These are phyloP conservation scores for Oryza longistaminata DNA, from an alignment of 176 grass and related monocot genomes.

Conservation along the genomic window DNA sequence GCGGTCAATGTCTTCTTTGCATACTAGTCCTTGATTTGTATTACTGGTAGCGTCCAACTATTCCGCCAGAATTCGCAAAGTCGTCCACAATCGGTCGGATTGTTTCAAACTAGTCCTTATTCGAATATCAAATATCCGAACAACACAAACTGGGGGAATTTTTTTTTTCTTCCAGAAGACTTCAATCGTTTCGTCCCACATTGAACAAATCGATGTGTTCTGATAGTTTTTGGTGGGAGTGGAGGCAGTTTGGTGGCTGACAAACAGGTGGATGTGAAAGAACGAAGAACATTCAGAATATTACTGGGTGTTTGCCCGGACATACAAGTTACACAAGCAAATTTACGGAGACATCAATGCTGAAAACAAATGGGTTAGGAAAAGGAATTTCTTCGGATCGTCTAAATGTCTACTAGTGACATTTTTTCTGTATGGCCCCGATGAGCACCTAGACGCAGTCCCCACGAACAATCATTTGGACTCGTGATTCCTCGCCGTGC, in stretches of 20 bases:
- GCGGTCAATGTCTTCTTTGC: too few species aligned
- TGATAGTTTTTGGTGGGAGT: neutral
- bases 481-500: slow-evolving; percentile 38
- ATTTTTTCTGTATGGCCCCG: neutral
- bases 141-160: too few species aligned
- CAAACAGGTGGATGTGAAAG: slow-evolving; percentile 40
- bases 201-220: neutral
- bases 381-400: slow-evolving; percentile 38
- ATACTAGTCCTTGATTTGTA: too few species aligned
- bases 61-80: too few species aligned
- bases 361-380: slow-evolving; percentile 66
- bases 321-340: slow-evolving; percentile 31
- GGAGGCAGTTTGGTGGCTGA: neutral
- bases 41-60: too few species aligned
- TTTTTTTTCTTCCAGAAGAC: too few species aligned
- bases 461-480: slow-evolving; percentile 36
- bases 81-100: too few species aligned
- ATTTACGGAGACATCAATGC: slow-evolving; percentile 34
- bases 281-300: slow-evolving; percentile 45
- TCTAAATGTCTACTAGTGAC: slow-evolving; percentile 42
- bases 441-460: neutral
- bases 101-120: too few species aligned
- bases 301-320: slow-evolving; percentile 27
- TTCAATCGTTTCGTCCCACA: too few species aligned
- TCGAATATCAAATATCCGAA: too few species aligned